Evolutionary conservation across 768 basidiomycete genomes (phyloP).

Genomic region (Pleurotus eryngii): DNA sequence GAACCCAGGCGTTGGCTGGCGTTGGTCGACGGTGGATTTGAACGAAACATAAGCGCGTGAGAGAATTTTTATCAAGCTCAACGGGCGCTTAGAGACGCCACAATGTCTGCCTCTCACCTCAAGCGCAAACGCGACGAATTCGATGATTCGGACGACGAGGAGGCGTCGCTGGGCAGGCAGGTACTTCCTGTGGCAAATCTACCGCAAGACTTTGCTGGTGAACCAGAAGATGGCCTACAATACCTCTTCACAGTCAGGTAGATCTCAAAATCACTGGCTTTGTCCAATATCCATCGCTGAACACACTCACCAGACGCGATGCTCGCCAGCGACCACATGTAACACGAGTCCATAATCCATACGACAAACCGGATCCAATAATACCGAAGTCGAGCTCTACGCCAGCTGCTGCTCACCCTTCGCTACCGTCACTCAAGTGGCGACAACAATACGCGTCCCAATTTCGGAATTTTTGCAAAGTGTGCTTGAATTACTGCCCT

Average conservation of each 20-base stretch:
- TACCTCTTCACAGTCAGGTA: conserved; percentile 84
- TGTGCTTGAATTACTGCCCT: conserved; percentile 17
- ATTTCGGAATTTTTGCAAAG: conserved; percentile 67
- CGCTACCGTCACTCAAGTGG: conserved; percentile 70
- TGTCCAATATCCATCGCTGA: conserved; percentile 1
- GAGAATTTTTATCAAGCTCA: too few relatives aligned
- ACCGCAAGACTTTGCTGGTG: conserved; percentile 61
- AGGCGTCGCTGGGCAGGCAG: conserved; percentile 61
- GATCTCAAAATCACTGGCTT: conserved; percentile 12
- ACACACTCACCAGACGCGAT: conserved; percentile 54
- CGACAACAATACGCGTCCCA: conserved; percentile 49
- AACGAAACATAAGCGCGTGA: too few relatives aligned
- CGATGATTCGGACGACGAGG: conserved; percentile 58
- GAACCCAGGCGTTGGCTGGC: not conserved
- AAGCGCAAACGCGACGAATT: conserved; percentile 57
- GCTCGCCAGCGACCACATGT: conserved; percentile 61
- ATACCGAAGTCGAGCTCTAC: conserved; percentile 5
- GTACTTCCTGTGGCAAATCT: conserved; percentile 80
- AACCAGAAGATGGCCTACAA: conserved; percentile 70
- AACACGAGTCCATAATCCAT: conserved; percentile 69
- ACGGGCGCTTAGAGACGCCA: not conserved
- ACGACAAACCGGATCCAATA: conserved; percentile 36
- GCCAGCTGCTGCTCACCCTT: conserved; percentile 21
- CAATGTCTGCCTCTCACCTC: conserved; percentile 7
- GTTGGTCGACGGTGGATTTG: too few relatives aligned